Base-by-base conservation (phyloP, 306 rosid species). In the Malus sieversii region DNA sequence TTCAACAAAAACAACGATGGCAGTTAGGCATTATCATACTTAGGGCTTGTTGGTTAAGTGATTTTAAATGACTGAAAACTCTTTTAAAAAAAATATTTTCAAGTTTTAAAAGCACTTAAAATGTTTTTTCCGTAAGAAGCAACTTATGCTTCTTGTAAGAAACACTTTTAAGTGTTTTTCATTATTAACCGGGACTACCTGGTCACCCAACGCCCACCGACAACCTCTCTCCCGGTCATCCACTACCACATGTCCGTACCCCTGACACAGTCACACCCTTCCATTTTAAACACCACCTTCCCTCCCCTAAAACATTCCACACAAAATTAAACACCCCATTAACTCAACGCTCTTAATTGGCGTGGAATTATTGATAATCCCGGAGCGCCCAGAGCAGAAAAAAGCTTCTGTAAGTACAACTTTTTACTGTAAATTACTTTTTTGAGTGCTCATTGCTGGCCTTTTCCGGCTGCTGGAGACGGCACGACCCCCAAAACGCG, bases 171-270 rank as follows among this genome's bases (percentile, higher is more conserved):
- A 33, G 2, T 5, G 0, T 33, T 35, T 35, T 35, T 35, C 8
- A 35, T 35, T 8, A 35, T 35, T 35, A 35, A 77, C 80, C 70
- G 80, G 75, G 29, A 69, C 19, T 27, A 40, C 20, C 80, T 75
- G 75, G 80, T 77, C 75, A 59, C 63, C 15, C 10, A 66, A 42
- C 75, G 52, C 52, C 70, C 80, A 70, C 80, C 80, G 80, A 77
- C 80, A 69, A 77, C 51, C 25, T 35, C 29, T 33, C 27, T 35
- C 25, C 48, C 70, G 48, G 70, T 66, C 70, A 66, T 25, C 45
- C 62, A 42, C 12, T 38, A 42, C 33, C 38, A 44, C 66, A 25
- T 5, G 45, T 68, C 79, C 77, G 69, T 62, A 30, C 78, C 4
- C 51, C n/a, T 61, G 29, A 6, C 66, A 27, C 38, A 2, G 66